Evolutionary conservation across 305 asterid species (phyloP).

Genomic region (Solanum aculeatissimum): DNA sequence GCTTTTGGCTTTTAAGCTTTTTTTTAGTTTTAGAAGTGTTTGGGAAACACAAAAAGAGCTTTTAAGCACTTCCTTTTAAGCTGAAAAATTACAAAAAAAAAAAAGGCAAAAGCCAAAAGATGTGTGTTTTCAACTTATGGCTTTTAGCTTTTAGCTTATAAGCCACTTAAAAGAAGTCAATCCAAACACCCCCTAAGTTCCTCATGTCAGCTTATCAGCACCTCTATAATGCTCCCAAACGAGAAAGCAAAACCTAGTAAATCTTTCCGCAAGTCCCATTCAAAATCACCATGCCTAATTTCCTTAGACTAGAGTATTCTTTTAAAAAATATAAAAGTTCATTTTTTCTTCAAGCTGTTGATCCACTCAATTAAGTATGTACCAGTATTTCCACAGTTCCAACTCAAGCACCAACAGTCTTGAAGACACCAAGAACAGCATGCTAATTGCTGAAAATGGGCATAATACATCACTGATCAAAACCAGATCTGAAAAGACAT

Average conservation of each 20-base stretch:
- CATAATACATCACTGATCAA: background rate
- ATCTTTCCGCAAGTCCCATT: background rate
- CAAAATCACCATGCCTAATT: background rate
- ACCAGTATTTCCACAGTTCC: background rate
- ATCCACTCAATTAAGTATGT: background rate
- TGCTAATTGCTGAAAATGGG: background rate
- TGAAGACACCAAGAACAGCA: background rate
- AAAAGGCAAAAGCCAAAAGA: too few species aligned
- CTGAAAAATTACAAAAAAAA: too few species aligned
- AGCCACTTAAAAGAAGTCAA: too few species aligned
- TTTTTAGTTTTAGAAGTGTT: too few species aligned
- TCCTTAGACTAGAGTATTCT: background rate
- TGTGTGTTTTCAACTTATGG: too few species aligned
- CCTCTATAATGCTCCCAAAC: background rate
- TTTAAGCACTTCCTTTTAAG: too few species aligned
- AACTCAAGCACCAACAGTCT: background rate
- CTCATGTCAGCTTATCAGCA: background rate
- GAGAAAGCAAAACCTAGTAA: background rate
- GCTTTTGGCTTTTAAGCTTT: too few species aligned
- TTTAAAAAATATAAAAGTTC: background rate
- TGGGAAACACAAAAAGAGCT: too few species aligned
- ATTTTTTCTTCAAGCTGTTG: background rate
- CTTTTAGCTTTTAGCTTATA: too few species aligned
- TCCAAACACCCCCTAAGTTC: background rate
- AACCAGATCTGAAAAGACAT: background rate